Percentiles rank a stretch among this genome's conserved stretches.
phyloP scores from a whole-genome alignment of 129 eudicot genomes.

The Pulicaria dysenterica region DNA sequence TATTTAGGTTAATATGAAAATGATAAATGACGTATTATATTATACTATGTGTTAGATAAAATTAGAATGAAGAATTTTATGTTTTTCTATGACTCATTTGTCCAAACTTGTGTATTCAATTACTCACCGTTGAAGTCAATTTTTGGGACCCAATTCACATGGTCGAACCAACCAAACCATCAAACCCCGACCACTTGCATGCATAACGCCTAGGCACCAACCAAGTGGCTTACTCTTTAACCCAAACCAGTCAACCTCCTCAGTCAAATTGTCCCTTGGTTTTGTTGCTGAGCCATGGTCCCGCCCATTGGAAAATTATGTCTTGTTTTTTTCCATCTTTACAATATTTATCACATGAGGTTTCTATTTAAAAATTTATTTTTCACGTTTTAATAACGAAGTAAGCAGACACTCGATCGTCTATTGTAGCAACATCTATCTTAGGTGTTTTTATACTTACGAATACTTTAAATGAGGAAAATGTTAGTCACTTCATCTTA shows the following conservation, averaged over 20 bases:
- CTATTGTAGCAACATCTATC: too few species aligned
- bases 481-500: too few species aligned
- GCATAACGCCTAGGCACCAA: conserved; percentile 5
- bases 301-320: neutral
- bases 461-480: too few species aligned
- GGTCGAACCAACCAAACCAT: conserved; percentile 12
- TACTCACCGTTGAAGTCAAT: conserved; percentile 4
- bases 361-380: neutral
- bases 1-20: too few species aligned
- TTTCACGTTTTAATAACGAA: neutral
- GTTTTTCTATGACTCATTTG: neutral
- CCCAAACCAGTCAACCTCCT: too few species aligned
- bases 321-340: neutral
- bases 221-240: conserved; percentile 3
- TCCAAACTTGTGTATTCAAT: neutral
- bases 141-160: conserved; percentile 15
- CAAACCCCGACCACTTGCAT: conserved; percentile 2
- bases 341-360: neutral
- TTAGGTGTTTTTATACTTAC: too few species aligned
- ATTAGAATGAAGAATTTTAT: neutral
- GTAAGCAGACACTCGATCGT: neutral
- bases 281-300: too few species aligned
- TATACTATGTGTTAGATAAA: too few species aligned
- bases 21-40: too few species aligned
- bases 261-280: too few species aligned